Evolutionary conservation across 2,329 filamentous ascomycete genomes (phyloP).

Genomic region (Lithohypha guttulata): DNA sequence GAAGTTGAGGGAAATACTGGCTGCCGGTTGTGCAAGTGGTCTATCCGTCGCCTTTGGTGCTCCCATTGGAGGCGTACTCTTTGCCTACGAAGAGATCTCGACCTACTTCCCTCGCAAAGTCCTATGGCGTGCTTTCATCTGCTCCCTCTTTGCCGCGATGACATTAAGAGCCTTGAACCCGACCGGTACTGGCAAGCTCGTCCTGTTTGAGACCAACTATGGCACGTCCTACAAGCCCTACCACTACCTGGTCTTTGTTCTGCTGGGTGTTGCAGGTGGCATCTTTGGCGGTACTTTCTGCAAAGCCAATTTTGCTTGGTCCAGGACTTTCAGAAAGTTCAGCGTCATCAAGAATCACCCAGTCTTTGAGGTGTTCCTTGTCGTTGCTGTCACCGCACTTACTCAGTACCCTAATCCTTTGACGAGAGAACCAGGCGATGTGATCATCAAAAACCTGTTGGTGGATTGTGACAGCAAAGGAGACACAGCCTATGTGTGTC

Average conservation of each 20-base stretch:
- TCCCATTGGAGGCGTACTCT: conserved; percentile 51
- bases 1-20: conserved; percentile 49
- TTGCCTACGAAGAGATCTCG: conserved; percentile 51
- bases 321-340: conserved; percentile 43
- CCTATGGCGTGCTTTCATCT: conserved; percentile 51
- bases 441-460: conserved; percentile 46
- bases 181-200: conserved; percentile 48
- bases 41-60: conserved; percentile 52
- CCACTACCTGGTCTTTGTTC: conserved; percentile 47
- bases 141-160: conserved; percentile 46
- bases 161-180: conserved; percentile 49
- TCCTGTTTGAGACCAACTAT: conserved; percentile 51
- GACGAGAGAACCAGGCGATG: conserved; percentile 44
- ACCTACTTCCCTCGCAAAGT: conserved; percentile 50
- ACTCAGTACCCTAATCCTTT: conserved; percentile 48
- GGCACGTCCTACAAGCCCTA: conserved; percentile 44
- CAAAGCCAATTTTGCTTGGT: conserved; percentile 48
- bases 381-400: conserved; percentile 43
- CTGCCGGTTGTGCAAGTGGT: conserved; percentile 47
- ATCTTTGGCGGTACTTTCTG: conserved; percentile 50
- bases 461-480: conserved; percentile 40
- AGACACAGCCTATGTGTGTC: conserved; percentile 39
- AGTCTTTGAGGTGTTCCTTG: conserved; percentile 45
- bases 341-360: conserved; percentile 44
- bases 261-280: conserved; percentile 48